phyloP scores from a whole-genome alignment of 257 asterid species.

The Capsicum chinense region DNA sequence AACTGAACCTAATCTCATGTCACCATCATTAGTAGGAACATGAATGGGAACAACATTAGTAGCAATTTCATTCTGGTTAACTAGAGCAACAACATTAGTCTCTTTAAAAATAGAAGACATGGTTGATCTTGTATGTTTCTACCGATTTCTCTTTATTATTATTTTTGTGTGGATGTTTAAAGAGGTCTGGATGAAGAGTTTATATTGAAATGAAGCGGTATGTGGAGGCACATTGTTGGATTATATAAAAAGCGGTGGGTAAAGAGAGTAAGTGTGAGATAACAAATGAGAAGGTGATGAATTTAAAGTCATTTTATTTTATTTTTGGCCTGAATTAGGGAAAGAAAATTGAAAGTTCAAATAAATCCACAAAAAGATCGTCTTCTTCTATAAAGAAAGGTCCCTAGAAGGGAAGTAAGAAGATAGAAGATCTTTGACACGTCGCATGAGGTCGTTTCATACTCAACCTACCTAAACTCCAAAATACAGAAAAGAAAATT shows the following conservation, averaged over 20 bases:
- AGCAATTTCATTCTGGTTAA: neutral
- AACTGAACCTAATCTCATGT: neutral
- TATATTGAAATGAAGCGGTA: constrained; percentile 4
- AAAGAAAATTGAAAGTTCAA: neutral
- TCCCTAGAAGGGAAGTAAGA: neutral
- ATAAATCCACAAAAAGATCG: constrained; percentile 13
- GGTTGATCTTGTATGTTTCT: too few relatives aligned
- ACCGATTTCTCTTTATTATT: too few relatives aligned
- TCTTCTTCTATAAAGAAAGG: neutral
- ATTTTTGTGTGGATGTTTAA: neutral
- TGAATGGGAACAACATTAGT: too few relatives aligned
- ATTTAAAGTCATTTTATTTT: neutral
- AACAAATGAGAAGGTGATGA: neutral
- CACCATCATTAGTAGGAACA: neutral
- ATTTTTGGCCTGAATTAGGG: neutral
- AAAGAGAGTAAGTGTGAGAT: neutral
- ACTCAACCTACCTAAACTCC: neutral
- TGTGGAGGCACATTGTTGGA: neutral
- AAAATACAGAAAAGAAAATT: neutral
- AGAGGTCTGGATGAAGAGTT: neutral
- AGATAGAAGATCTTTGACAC: neutral
- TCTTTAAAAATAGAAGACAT: too few relatives aligned
- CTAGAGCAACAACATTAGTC: neutral
- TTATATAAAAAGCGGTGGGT: neutral
- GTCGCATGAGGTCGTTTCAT: neutral